Conservation (phyloP, 2,329 filamentous ascomycete genomes). For the Didymella lethalis region DNA sequence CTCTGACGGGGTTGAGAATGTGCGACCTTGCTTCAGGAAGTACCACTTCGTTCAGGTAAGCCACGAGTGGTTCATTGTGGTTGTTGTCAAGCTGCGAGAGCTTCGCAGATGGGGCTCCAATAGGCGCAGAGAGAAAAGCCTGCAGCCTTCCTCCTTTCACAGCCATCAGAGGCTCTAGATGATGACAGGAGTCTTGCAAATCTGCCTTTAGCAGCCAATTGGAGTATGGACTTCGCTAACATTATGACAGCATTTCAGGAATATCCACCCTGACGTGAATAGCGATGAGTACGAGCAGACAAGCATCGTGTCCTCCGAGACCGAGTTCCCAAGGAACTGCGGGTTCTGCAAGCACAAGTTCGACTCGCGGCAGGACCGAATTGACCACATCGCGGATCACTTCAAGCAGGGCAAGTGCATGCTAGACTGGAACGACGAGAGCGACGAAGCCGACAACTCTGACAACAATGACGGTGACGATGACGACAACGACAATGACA, state of each 20-base stretch:
- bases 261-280: slow-evolving; percentile 47
- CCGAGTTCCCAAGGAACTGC: slow-evolving; percentile 47
- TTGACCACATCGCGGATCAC: slow-evolving; percentile 51
- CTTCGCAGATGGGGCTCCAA: not conserved
- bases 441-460: slow-evolving; percentile 31
- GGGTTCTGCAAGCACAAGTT: slow-evolving; percentile 50
- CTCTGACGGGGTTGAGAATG: slow-evolving; percentile 43
- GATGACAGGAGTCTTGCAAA: not conserved
- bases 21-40: slow-evolving; percentile 49
- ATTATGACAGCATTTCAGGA: slow-evolving; percentile 44
- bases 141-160: not conserved
- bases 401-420: slow-evolving; percentile 51
- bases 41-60: slow-evolving; percentile 48
- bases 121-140: not conserved
- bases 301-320: slow-evolving; percentile 44
- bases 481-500: slow-evolving; percentile 37
- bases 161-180: not conserved
- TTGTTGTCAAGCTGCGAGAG: not conserved
- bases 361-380: slow-evolving; percentile 46
- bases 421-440: slow-evolving; percentile 49
- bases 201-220: not conserved
- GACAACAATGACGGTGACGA: slow-evolving; percentile 40
- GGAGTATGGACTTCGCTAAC: not conserved
- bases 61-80: not conserved
- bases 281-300: slow-evolving; percentile 43